Percentiles rank a stretch among this genome's conserved stretches.
Conservation (phyloP, 345 rosid species). For the Syzygium aromaticum region DNA sequence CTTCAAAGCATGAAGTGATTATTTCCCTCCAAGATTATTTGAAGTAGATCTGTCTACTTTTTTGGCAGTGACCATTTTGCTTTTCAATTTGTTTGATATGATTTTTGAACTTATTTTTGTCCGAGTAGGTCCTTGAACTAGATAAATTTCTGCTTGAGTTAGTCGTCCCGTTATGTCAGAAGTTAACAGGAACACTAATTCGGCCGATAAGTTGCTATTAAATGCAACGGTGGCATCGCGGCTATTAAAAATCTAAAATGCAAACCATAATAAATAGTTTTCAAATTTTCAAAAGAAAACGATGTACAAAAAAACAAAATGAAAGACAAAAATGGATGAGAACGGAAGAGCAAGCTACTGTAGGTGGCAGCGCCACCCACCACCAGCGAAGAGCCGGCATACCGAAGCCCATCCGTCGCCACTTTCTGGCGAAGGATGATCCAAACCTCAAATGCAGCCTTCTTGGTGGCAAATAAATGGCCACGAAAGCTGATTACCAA, state of each 20-base stretch:
- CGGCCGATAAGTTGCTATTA: neutral
- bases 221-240: neutral
- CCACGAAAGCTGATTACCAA: slow-evolving; percentile 71
- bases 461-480: slow-evolving; percentile 62
- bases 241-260: neutral
- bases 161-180: neutral
- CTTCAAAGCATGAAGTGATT: neutral
- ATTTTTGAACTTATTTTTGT: neutral
- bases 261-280: neutral
- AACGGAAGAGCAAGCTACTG: neutral
- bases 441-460: slow-evolving; percentile 61
- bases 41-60: neutral
- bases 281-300: neutral
- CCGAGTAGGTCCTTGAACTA: neutral
- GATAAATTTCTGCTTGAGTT: neutral
- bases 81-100: neutral
- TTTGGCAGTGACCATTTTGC: neutral
- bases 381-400: neutral
- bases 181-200: neutral
- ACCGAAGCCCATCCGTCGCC: neutral
- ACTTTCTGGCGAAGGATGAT: slow-evolving; percentile 25
- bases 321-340: neutral
- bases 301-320: neutral
- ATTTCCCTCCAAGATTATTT: neutral
- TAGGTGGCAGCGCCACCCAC: neutral